Evolutionary conservation across 148 eudicot genomes (phyloP).

Genomic region (Cornus suecica): DNA sequence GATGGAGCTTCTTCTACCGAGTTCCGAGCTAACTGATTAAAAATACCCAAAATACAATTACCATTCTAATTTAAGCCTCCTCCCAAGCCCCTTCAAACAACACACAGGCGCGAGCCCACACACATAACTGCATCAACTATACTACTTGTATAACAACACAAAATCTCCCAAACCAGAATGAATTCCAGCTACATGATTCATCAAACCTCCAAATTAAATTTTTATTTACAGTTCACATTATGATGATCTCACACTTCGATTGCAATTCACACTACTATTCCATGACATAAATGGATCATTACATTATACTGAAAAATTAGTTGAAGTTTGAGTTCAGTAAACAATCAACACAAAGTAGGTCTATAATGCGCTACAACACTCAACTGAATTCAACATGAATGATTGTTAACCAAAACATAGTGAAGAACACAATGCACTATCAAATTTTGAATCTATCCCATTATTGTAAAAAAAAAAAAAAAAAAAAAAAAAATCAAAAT

Average conservation of each 20-base stretch:
- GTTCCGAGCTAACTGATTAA: slow-evolving; percentile 39
- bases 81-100: neutral
- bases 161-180: neutral
- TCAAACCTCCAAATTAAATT: neutral
- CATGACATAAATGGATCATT: neutral
- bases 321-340: neutral
- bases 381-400: neutral
- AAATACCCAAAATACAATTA: slow-evolving; percentile 12
- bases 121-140: neutral
- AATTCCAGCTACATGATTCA: neutral
- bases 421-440: neutral
- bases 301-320: neutral
- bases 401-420: slow-evolving; percentile 2
- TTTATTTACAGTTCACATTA: neutral
- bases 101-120: no score
- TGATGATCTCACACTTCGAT: neutral
- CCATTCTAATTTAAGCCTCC: neutral
- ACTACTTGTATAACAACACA: neutral
- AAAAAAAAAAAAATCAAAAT: neutral
- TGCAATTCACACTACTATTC: neutral
- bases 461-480: neutral
- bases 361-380: neutral
- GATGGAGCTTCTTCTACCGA: slow-evolving; percentile 41
- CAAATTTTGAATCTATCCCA: neutral
- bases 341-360: neutral